A percentile compares a stretch with the other conserved stretches of the same genome.
phyloP scores from a whole-genome alignment of 805 yeast genomes.

The Ogataea minuta region DNA sequence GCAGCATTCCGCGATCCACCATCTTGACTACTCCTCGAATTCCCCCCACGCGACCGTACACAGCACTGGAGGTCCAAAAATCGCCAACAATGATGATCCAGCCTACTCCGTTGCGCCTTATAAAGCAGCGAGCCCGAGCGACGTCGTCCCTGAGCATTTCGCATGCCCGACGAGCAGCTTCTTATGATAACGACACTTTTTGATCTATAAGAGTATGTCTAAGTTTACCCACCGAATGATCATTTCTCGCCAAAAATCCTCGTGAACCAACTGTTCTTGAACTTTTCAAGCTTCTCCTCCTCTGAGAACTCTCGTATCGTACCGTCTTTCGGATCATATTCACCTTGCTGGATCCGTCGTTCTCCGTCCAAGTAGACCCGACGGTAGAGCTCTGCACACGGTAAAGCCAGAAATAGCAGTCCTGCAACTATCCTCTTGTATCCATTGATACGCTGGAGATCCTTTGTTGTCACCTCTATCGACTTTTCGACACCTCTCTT shows the following conservation, averaged over 20 bases:
- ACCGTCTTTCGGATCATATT: constrained; percentile 42
- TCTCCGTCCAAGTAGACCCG: constrained; percentile 40
- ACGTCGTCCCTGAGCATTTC: constrained; percentile 21
- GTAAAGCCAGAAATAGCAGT: constrained; percentile 28
- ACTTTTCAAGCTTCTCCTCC: constrained; percentile 39
- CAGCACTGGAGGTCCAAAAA: constrained; percentile 1
- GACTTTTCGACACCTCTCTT: background rate
- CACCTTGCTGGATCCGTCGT: constrained; percentile 46
- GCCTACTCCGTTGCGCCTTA: constrained; percentile 23
- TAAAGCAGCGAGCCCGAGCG: constrained; percentile 24
- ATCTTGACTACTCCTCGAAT: background rate
- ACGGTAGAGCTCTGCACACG: constrained; percentile 33
- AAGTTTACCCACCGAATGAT: constrained; percentile 12
- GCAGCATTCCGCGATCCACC: constrained; percentile 9
- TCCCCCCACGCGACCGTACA: constrained; percentile 2
- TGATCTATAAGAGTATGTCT: constrained; percentile 7
- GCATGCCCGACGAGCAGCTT: constrained; percentile 9
- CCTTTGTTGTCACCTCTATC: constrained; percentile 16
- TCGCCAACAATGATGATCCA: constrained; percentile 15
- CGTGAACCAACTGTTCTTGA: constrained; percentile 39
- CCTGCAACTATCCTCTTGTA: constrained; percentile 35
- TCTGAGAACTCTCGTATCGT: constrained; percentile 42
- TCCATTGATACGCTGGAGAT: constrained; percentile 25
- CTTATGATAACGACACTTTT: constrained; percentile 33
- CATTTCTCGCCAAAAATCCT: constrained; percentile 42